Evolutionary conservation across 1,139 yeast species (phyloP).

Genomic region (Scheffersomyces titani): DNA sequence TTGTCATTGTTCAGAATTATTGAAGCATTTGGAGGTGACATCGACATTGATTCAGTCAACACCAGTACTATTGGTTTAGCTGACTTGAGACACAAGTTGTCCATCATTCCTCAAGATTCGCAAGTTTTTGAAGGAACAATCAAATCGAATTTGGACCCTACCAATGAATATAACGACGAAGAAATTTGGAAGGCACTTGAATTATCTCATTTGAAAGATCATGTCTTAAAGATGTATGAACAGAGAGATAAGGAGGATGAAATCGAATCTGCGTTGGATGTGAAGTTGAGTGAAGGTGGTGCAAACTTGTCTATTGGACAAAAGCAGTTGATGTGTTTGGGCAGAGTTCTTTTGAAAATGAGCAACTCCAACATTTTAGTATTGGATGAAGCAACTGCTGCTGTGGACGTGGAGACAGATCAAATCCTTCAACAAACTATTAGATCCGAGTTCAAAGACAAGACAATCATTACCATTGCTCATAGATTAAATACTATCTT

Average conservation of each 20-base stretch:
- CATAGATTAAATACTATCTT: constrained; percentile 91
- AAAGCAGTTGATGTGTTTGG: constrained; percentile 87
- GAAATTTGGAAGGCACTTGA: constrained; percentile 86
- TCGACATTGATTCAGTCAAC: constrained; percentile 70
- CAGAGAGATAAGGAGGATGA: constrained; percentile 29
- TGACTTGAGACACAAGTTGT: constrained; percentile 81
- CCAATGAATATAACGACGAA: constrained; percentile 64
- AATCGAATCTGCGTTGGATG: constrained; percentile 55
- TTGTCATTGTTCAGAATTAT: constrained; percentile 73
- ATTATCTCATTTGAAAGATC: constrained; percentile 79
- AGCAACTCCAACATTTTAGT: constrained; percentile 72
- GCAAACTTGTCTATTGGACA: constrained; percentile 88
- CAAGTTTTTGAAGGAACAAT: constrained; percentile 94
- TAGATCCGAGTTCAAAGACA: constrained; percentile 77
- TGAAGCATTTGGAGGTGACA: constrained; percentile 73
- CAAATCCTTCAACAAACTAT: constrained; percentile 84
- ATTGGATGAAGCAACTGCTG: constrained; percentile 96
- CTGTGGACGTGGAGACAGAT: constrained; percentile 96
- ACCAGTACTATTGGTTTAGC: constrained; percentile 74
- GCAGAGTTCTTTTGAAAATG: constrained; percentile 74
- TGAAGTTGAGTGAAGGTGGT: constrained; percentile 77
- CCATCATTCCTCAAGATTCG: constrained; percentile 96
- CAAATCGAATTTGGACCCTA: constrained; percentile 88
- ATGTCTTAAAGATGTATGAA: constrained; percentile 60
- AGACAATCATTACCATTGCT: constrained; percentile 93